A percentile compares a stretch with the other conserved stretches of the same genome.
Conservation (phyloP, 345 rosid genomes). For the Alliaria petiolata region DNA sequence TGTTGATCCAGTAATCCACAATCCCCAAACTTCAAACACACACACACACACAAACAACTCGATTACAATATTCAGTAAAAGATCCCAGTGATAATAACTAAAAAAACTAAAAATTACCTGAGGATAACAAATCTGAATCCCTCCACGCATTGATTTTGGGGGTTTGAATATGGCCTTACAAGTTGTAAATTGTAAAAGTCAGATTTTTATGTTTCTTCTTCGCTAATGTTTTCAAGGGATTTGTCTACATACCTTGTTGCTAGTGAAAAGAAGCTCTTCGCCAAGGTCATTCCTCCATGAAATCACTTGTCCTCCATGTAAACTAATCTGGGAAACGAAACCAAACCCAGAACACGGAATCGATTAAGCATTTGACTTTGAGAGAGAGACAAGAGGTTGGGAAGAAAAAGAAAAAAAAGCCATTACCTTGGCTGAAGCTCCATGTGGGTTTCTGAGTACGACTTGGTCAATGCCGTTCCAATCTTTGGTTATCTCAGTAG, state of each 20-base stretch:
- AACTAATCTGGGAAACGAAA: slow-evolving; percentile 48
- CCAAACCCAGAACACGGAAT: background rate
- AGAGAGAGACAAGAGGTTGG: background rate
- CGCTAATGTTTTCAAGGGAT: background rate
- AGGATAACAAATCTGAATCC: slow-evolving; percentile 83
- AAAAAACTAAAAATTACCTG: too few relatives aligned
- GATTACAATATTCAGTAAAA: background rate
- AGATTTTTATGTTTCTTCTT: background rate
- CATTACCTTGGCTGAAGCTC: slow-evolving; percentile 72
- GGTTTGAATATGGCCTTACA: slow-evolving; percentile 66
- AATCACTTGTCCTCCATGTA: slow-evolving; percentile 84
- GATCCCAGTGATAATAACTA: background rate
- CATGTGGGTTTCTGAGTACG: slow-evolving; percentile 61
- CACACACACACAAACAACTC: background rate
- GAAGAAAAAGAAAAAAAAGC: background rate
- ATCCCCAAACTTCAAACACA: slow-evolving; percentile 60
- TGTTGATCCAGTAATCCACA: slow-evolving; percentile 71
- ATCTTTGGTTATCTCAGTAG: slow-evolving; percentile 61
- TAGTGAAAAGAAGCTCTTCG: slow-evolving; percentile 59
- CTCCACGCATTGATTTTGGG: slow-evolving; percentile 84
- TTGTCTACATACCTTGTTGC: slow-evolving; percentile 45
- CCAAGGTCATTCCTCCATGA: slow-evolving; percentile 92
- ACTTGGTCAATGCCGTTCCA: slow-evolving; percentile 79
- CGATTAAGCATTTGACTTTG: background rate
- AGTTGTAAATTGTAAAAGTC: background rate